Conservation (phyloP, 768 basidiomycete genomes). For the Mycena venus region DNA sequence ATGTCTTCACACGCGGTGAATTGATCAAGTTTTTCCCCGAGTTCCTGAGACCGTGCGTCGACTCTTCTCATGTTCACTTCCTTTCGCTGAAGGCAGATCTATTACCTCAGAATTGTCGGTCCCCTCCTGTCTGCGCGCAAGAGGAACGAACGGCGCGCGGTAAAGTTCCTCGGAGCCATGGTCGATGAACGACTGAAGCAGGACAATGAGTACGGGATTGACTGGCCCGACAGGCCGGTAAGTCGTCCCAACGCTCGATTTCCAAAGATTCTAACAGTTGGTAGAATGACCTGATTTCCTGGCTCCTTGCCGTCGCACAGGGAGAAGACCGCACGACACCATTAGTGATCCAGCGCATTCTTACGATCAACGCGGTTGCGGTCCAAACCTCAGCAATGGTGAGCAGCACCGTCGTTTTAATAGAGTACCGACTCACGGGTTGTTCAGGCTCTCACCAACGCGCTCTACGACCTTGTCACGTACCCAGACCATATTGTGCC, state of each 20-base stretch:
- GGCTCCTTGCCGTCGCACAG: slow-evolving; percentile 51
- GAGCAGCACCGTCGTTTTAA: too few species aligned
- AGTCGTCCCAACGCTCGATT: not conserved
- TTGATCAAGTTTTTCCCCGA: not conserved
- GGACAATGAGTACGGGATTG: slow-evolving; percentile 40
- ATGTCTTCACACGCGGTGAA: slow-evolving; percentile 9
- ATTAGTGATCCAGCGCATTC: slow-evolving; percentile 44
- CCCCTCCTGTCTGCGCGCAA: slow-evolving; percentile 6
- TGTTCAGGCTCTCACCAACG: slow-evolving; percentile 31
- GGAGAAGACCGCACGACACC: slow-evolving; percentile 39
- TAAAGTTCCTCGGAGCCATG: slow-evolving; percentile 42
- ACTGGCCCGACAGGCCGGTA: slow-evolving; percentile 46
- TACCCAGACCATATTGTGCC: slow-evolving; percentile 37
- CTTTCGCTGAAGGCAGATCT: not conserved
- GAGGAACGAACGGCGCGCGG: slow-evolving; percentile 17
- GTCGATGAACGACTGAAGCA: slow-evolving; percentile 48
- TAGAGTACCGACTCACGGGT: too few species aligned
- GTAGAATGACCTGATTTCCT: slow-evolving; percentile 55
- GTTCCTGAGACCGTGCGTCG: slow-evolving; percentile 54
- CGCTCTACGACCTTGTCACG: slow-evolving; percentile 33
- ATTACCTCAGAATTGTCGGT: not conserved
- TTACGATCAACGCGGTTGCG: slow-evolving; percentile 53
- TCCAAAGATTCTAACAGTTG: not conserved
- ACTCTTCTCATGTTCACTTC: not conserved
- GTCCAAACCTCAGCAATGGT: too few species aligned